These are phyloP conservation scores for Trichophyton schoenleinii DNA, from an alignment of 2,329 filamentous ascomycete species.

Conservation along the genomic window DNA sequence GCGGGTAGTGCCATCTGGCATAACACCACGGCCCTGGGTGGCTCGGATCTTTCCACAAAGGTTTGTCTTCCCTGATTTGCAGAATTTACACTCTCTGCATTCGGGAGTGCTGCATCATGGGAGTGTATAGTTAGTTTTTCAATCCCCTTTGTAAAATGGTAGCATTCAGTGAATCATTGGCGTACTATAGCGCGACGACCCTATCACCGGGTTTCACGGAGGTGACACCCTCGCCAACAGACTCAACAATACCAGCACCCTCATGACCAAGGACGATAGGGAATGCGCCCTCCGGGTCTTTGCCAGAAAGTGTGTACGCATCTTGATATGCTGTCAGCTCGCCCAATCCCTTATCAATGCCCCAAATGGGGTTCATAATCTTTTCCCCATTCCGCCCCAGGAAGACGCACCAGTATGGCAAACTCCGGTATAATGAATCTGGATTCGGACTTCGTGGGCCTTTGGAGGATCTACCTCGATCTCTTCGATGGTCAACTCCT, in stretches of 20 bases:
- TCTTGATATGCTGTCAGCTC: slow-evolving; percentile 38
- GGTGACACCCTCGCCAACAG: slow-evolving; percentile 86
- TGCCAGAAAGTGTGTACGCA: slow-evolving; percentile 89
- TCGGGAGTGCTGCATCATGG: slow-evolving; percentile 65
- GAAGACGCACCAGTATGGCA: slow-evolving; percentile 73
- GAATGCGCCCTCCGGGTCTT: slow-evolving; percentile 92
- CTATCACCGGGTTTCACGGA: slow-evolving; percentile 89
- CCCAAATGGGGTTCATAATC: not conserved
- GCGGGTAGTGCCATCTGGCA: slow-evolving; percentile 91
- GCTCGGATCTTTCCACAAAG: slow-evolving; percentile 97
- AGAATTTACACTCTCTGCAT: slow-evolving; percentile 98
- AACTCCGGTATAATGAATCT: slow-evolving; percentile 96
- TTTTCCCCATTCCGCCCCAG: not conserved
- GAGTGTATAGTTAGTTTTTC: no score
- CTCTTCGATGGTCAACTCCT: slow-evolving; percentile 79
- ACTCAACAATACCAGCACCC: slow-evolving; percentile 84
- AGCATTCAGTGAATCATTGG: not conserved
- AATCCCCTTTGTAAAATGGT: not conserved
- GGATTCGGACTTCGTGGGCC: slow-evolving; percentile 89
- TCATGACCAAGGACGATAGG: slow-evolving; percentile 82
- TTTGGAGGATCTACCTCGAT: slow-evolving; percentile 80
- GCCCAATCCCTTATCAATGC: not conserved
- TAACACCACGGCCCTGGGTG: slow-evolving; percentile 88
- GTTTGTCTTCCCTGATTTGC: slow-evolving; percentile 98
- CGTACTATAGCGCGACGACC: slow-evolving; percentile 76